Evolutionary conservation across 2,329 filamentous ascomycete species (phyloP).

Genomic region (Colletotrichum destructivum): DNA sequence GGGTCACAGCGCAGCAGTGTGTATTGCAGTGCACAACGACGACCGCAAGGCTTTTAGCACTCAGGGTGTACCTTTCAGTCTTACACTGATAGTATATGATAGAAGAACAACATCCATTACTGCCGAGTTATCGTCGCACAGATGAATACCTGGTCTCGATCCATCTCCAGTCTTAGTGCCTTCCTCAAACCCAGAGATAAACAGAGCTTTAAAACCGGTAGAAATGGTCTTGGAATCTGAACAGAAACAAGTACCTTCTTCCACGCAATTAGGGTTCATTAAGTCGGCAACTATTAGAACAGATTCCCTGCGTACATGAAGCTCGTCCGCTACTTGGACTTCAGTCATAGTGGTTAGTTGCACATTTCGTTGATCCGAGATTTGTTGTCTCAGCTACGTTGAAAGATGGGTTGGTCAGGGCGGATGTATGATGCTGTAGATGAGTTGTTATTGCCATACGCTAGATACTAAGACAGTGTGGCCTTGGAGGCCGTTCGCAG

Average conservation of each 20-base stretch:
- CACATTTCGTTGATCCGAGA: too few species aligned
- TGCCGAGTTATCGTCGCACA: slow-evolving; percentile 4
- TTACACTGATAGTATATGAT: background rate
- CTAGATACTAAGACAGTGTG: background rate
- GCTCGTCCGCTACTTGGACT: background rate
- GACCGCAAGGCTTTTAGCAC: background rate
- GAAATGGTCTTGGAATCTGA: slow-evolving; percentile 11
- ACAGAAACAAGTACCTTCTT: slow-evolving; percentile 12
- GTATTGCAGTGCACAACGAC: slow-evolving; percentile 7
- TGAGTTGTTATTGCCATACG: background rate
- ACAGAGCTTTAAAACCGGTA: background rate
- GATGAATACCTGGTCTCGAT: background rate
- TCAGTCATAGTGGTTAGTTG: background rate
- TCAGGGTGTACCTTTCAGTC: background rate
- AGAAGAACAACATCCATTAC: slow-evolving; percentile 17
- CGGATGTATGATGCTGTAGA: background rate
- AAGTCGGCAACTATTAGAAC: background rate
- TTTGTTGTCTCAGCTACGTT: background rate
- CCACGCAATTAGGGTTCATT: background rate
- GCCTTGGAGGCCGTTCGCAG: too few species aligned
- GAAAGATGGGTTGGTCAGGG: too few species aligned
- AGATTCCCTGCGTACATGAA: background rate
- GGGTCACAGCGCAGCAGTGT: background rate
- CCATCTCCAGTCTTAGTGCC: background rate
- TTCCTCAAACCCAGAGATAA: background rate